Base-by-base conservation (phyloP, 129 eudicot species). In the Escallonia rubra region DNA sequence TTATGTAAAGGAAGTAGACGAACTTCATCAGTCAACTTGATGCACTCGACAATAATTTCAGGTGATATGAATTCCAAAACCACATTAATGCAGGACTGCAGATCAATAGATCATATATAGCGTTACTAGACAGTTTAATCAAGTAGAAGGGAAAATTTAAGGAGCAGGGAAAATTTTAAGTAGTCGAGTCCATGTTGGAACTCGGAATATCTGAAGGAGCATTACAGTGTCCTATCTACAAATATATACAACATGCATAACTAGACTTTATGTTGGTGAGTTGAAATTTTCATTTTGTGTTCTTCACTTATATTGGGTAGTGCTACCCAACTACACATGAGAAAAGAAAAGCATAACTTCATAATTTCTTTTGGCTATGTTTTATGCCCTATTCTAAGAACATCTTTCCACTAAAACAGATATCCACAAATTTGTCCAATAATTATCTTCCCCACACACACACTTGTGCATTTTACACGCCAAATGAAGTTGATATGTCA, bases 51-150 rank as follows among this genome's bases (percentile, higher is more conserved):
- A 45, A 87, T 93, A 75, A 78, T 94, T 79, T 94, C 97, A 6
- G 99, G 99, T 43, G 99, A 94, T 57, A 94, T 72, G 82, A 86
- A 89, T 74, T 88, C 84, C 78, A 87, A 43, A 44, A 80, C 87
- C 55, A 94, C 82, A 67, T 79, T 87, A 41, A 94, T 86, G 47
- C 96, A 89, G 63, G 99, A 83, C 99, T 92, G 87, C 72, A 78
- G 11, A 47, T 38, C 34, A 8, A 13, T 9, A 67, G 48, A 66
- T 51, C 60, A 44, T 59, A 43, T n/a, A 64, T 16, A 34, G 12
- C 57, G 12, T 4, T n/a, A 39, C 42, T 46, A n/a, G n/a, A 63
- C 16, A 23, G 57, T 54, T 7, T 8, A 5, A 4, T 1, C 11
- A 10, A 61, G 6, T 4, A 45, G 8, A n/a, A 61, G 12, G 41